Conservation (phyloP, 164 flowering plant species). For the Dillenia suffruticosa region DNA sequence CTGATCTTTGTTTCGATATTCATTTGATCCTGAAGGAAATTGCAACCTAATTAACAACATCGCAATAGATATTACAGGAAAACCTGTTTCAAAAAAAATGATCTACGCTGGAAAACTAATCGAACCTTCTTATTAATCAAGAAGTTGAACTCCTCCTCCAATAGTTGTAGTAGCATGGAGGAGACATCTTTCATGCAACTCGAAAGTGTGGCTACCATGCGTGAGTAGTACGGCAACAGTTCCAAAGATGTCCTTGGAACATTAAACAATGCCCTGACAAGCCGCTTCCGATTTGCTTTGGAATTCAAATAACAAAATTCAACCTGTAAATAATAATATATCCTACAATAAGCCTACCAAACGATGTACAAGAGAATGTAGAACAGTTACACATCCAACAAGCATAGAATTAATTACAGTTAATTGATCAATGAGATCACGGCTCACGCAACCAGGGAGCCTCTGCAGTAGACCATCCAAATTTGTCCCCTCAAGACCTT, state of each 20-base stretch:
- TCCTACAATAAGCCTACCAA: background rate
- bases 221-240: slow-evolving; percentile 88
- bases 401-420: slow-evolving; percentile 51
- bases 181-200: slow-evolving; percentile 97
- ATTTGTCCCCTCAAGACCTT: slow-evolving; percentile 76
- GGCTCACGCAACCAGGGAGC: slow-evolving; percentile 96
- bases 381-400: slow-evolving; percentile 5
- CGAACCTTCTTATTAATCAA: slow-evolving; percentile 84
- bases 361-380: slow-evolving; percentile 2
- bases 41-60: background rate
- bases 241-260: slow-evolving; percentile 96
- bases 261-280: slow-evolving; percentile 86
- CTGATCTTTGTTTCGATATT: slow-evolving; percentile 93
- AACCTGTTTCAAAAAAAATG: background rate
- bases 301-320: slow-evolving; percentile 97
- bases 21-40: slow-evolving; percentile 87
- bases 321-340: slow-evolving; percentile 47
- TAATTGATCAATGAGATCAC: slow-evolving; percentile 93
- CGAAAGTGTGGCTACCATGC: slow-evolving; percentile 95
- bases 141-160: slow-evolving; percentile 94
- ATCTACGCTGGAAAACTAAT: slow-evolving; percentile 5
- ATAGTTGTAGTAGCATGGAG: slow-evolving; percentile 64
- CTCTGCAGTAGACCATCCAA: slow-evolving; percentile 86
- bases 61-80: background rate
- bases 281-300: slow-evolving; percentile 81